Evolutionary conservation across 2,329 filamentous ascomycete species (phyloP).

Genomic region (Aspergillus ruber): DNA sequence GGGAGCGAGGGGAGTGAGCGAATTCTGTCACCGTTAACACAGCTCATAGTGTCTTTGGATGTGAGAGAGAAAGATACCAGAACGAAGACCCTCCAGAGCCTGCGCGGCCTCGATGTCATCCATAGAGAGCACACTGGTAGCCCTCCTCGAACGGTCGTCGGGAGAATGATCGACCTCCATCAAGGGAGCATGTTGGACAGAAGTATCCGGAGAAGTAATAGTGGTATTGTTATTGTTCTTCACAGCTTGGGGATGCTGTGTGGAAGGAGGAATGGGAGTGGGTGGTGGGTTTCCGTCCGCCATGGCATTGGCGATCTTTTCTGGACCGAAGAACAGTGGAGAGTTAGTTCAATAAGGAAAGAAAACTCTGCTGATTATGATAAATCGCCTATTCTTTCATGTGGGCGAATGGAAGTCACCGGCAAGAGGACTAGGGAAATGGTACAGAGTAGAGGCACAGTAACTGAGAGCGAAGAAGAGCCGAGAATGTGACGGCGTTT

Average conservation of each 20-base stretch:
- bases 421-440: neutral
- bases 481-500: conserved; percentile 1
- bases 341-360: neutral
- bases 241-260: conserved; percentile 7
- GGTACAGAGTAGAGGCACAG: neutral
- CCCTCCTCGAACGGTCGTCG: conserved; percentile 38
- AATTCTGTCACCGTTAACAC: conserved; percentile 48
- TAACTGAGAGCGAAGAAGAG: neutral
- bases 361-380: neutral
- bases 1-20: conserved; percentile 55
- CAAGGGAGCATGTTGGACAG: conserved; percentile 22
- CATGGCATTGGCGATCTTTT: conserved; percentile 7
- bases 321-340: neutral
- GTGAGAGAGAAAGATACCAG: conserved; percentile 48
- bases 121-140: conserved; percentile 42
- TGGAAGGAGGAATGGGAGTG: conserved; percentile 11
- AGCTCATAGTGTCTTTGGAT: too few species aligned
- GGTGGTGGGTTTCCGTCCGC: conserved; percentile 12
- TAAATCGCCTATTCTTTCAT: neutral
- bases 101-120: conserved; percentile 59
- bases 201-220: conserved; percentile 5
- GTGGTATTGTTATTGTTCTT: neutral
- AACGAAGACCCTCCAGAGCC: conserved; percentile 66
- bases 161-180: conserved; percentile 36
- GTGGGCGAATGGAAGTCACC: neutral